Evolutionary conservation across 805 yeast species (phyloP), one percentile per base, ranked within the genome.

Genomic region (Osmozyma mogii): DNA sequence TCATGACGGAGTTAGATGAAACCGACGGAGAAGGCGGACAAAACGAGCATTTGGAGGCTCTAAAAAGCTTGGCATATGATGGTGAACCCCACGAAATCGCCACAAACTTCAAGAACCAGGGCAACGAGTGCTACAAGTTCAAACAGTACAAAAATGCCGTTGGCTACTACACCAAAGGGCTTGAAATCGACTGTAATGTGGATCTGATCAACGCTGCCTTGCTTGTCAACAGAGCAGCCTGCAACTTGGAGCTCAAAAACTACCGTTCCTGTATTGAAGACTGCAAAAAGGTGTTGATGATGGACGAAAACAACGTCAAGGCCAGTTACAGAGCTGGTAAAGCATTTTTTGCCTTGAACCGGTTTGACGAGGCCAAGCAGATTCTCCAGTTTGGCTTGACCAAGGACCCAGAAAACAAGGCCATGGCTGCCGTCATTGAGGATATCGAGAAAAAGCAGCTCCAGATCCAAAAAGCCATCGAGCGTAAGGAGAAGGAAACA

Each of bases 51-150:
- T 58, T 92, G 11, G 97, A 89, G 49, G 98, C 98, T 0, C 65
- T 92, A 34, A 80, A 79, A 49, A 89, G 95, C 4, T 62, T 92
- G 43, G 95, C 94, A 0, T 87, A 84, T 49, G 98, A 92, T 28
- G 98, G 97, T 25, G 95, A 85, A 39, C 96, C 96, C 0, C 78
- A 81, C 45, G 98, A 92, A 48, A 65, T 87, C 20, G 96, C 96
- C 4, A 67, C 73, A 15, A 88, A 87, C 48, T 92, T 88, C 62
- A 85, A 87, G 40, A 78, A 72, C 37, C 96, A 89, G 50, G 99
- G 98, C 5, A 92, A 94, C 52, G 96, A 85, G 10, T 71, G 83
- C 35, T 92, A 69, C 58, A 78, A 74, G 50, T 61, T 61, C 7
- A 84, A 79, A 44, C 74, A 78, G 44, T 92, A 71, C 56, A 68